These are phyloP conservation scores for Schwanniomyces sp. DNA, from an alignment of 805 yeast species.

Conservation along the genomic window DNA sequence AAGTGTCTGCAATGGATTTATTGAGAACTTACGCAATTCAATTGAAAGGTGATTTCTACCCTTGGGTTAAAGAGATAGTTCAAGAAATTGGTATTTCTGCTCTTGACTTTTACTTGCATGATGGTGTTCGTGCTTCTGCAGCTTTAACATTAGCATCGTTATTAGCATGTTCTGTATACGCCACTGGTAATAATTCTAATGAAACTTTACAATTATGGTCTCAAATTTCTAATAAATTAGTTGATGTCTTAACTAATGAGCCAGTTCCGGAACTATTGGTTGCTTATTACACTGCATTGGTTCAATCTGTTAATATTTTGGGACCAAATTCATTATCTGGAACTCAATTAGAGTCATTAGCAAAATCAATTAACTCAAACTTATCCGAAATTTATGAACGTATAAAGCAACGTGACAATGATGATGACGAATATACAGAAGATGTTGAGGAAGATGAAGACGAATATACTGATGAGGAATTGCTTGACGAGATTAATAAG, in stretches of 20 bases:
- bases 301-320: conserved; percentile 62
- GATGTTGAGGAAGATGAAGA: conserved; percentile 82
- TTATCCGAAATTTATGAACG: conserved; percentile 69
- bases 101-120: conserved; percentile 86
- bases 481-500: conserved; percentile 81
- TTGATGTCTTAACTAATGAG: conserved; percentile 68
- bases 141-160: conserved; percentile 81
- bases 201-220: conserved; percentile 73
- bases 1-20: conserved; percentile 88
- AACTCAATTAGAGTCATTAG: conserved; percentile 54
- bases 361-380: conserved; percentile 58
- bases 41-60: conserved; percentile 77
- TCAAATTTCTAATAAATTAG: conserved; percentile 63
- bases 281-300: conserved; percentile 71
- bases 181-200: conserved; percentile 55
- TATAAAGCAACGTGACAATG: conserved; percentile 67
- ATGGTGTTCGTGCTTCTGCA: conserved; percentile 91
- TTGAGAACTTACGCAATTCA: conserved; percentile 82
- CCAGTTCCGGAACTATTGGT: conserved; percentile 82
- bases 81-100: conserved; percentile 84
- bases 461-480: conserved; percentile 87
- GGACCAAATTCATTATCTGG: conserved; percentile 62
- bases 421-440: conserved; percentile 85
- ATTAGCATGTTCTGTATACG: conserved; percentile 59
- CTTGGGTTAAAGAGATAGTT: conserved; percentile 77